These are phyloP conservation scores for Cordyceps fumosorosea DNA, from an alignment of 2,329 filamentous ascomycete species.

Conservation along the genomic window DNA sequence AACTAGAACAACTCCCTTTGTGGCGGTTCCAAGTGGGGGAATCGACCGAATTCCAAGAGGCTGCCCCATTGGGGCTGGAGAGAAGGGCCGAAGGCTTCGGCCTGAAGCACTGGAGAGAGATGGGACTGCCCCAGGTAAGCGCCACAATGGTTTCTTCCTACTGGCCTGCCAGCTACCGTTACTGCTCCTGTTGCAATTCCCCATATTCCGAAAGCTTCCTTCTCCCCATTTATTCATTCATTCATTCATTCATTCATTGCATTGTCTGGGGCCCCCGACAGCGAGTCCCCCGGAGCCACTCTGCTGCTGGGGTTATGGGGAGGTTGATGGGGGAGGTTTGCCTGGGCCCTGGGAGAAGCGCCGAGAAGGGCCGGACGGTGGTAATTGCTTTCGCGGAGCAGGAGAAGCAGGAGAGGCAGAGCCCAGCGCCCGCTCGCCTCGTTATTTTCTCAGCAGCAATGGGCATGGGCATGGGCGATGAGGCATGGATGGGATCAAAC, in stretches of 20 bases:
- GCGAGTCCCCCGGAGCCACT: slow-evolving; percentile 7
- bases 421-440: no score
- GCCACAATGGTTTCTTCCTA: no score
- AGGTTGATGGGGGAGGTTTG: no score
- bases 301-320: slow-evolving; percentile 2
- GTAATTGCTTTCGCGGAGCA: not conserved
- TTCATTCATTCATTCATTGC: not conserved
- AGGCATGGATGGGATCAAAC: no score
- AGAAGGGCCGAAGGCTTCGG: slow-evolving; percentile 7
- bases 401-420: no score
- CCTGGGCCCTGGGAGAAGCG: slow-evolving; percentile 1
- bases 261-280: slow-evolving; percentile 1
- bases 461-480: no score
- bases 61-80: slow-evolving; percentile 7
- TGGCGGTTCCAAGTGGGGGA: slow-evolving; percentile 9
- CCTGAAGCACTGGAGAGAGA: no score
- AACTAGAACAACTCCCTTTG: not conserved
- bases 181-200: no score
- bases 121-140: not conserved
- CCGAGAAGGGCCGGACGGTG: slow-evolving; percentile 12
- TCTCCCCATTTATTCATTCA: not conserved
- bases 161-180: no score
- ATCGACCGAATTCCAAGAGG: not conserved
- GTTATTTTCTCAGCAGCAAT: no score
- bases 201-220: not conserved